Percentiles rank a stretch among this genome's conserved stretches.
Evolutionary conservation across 768 basidiomycete genomes (phyloP).

Genomic region (Lyophyllum decastes): DNA sequence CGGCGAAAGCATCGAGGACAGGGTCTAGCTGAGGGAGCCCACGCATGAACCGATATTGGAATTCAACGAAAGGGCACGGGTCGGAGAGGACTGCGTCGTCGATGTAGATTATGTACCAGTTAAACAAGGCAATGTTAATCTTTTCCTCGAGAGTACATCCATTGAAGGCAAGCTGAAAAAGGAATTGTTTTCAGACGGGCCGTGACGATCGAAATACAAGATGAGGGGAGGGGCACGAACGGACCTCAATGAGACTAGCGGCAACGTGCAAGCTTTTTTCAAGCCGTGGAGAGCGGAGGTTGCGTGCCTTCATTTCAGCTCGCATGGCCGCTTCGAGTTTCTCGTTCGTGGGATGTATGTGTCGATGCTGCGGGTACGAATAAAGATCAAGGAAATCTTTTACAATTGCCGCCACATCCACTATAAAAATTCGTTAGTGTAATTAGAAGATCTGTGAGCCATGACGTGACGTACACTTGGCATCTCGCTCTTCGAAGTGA

Average conservation of each 20-base stretch:
- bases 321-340: constrained; percentile 16
- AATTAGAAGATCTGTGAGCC: background rate
- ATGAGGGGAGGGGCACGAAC: background rate
- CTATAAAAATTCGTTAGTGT: background rate
- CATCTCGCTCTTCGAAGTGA: background rate
- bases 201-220: background rate
- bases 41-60: constrained; percentile 8
- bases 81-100: constrained; percentile 11
- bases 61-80: background rate
- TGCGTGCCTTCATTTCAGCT: background rate
- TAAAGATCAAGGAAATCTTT: constrained; percentile 9
- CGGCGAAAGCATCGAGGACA: constrained; percentile 8
- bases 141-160: constrained; percentile 20
- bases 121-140: constrained; percentile 16
- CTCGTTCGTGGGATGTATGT: constrained; percentile 8
- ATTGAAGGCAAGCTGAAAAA: constrained; percentile 17
- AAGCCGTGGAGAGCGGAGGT: background rate
- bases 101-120: constrained; percentile 22
- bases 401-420: background rate
- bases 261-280: constrained; percentile 8
- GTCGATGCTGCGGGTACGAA: background rate
- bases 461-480: background rate
- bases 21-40: constrained; percentile 15
- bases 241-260: constrained; percentile 16
- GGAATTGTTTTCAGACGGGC: background rate